Evolutionary conservation across 495 filamentous ascomycete species (phyloP), one percentile per base, ranked within the genome.

Genomic region (Xylaria sp.): DNA sequence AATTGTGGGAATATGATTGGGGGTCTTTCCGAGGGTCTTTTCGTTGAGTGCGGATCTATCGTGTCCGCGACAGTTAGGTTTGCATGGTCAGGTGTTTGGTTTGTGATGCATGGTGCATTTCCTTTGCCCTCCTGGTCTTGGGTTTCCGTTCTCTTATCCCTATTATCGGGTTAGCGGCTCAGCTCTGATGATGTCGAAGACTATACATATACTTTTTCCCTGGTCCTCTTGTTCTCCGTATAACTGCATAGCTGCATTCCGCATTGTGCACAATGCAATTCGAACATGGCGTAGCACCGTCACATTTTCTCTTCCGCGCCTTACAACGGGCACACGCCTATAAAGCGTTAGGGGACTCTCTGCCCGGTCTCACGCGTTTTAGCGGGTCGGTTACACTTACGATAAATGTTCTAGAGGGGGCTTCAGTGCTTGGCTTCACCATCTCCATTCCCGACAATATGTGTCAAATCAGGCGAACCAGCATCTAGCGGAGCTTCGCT

Each of bases 271-370:
- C 19, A 24, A 70, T 62, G 41, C 80, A 82, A 46, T 81, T 81
- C 1, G 57, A 63, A 71, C 80, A 82, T 5, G 80, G 80, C 31
- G 59, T 70, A 0, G 24, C 43, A 3, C 80, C 80, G 21, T 75
- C 77, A 70, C 80, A 82, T 66, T 77, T 80, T 43, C 79, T 77
- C 73, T 80, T 82, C 31, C 44, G 64, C 40, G n/a, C 14, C 64
- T 67, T 67, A n/a, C 64, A 67, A 6, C 46, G 46, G 19, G 19
- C 19, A 31, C 64, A 67, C 0, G 64, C 64, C 64, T 67, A 43
- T 52, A n/a, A 53, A 5, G 15, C 21, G 64, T 67, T 7, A 67
- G 64, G 29, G n/a, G 19, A 17, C 19, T 50, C 19, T n/a, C n/a
- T n/a, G n/a, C n/a, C n/a, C 2, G 40, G 8, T 24, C 46, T 5